phyloP scores from a whole-genome alignment of 2,329 filamentous ascomycete species.

The Domatiomyces globalis region DNA sequence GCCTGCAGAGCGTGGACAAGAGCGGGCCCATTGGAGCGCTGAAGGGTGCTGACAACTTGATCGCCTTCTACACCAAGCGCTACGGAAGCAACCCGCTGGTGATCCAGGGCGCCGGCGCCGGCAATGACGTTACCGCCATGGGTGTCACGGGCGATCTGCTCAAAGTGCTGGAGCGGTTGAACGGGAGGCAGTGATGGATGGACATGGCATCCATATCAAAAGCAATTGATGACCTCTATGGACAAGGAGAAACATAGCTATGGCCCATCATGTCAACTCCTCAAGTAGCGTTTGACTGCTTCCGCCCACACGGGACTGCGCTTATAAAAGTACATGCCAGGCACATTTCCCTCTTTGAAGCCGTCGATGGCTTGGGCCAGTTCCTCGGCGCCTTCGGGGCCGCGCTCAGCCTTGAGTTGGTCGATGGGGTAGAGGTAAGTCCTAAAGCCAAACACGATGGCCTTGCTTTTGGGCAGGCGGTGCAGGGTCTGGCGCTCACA shows the following conservation, averaged over 20 bases:
- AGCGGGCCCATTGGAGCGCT: conserved; percentile 84
- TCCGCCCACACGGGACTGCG: conserved; percentile 42
- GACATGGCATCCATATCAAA: background rate
- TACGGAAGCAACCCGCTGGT: conserved; percentile 87
- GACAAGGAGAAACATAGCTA: background rate
- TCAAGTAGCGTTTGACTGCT: conserved; percentile 39
- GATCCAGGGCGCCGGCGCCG: conserved; percentile 85
- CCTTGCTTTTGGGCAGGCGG: conserved; percentile 39
- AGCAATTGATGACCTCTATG: background rate
- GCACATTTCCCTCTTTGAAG: conserved; percentile 41
- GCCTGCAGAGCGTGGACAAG: conserved; percentile 74
- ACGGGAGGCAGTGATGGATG: conserved; percentile 10
- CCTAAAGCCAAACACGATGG: conserved; percentile 48
- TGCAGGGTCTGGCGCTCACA: conserved; percentile 50
- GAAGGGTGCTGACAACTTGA: conserved; percentile 97
- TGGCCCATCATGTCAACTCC: conserved; percentile 6
- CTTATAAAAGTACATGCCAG: conserved; percentile 47
- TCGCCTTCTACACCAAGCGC: conserved; percentile 93
- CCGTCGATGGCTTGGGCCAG: conserved; percentile 47
- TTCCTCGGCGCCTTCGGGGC: conserved; percentile 25
- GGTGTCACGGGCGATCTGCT: conserved; percentile 87
- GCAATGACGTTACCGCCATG: conserved; percentile 94
- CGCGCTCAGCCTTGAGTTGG: conserved; percentile 45
- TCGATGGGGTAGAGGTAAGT: conserved; percentile 46
- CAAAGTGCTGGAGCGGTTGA: conserved; percentile 66